Conservation (phyloP, 2,329 filamentous ascomycete genomes). For the Neofusicoccum ribis region DNA sequence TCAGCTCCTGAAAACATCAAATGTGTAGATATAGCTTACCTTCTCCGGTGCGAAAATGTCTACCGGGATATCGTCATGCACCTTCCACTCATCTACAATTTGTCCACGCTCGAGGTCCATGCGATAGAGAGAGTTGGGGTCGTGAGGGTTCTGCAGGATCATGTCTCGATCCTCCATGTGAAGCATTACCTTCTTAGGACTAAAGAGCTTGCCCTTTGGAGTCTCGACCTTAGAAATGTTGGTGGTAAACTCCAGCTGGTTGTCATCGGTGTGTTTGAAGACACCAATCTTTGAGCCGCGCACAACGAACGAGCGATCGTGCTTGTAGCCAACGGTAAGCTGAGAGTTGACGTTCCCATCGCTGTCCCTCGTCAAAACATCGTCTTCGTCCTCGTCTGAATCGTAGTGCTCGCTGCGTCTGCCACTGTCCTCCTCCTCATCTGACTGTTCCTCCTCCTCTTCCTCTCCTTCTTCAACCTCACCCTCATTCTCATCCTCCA, state of each 20-base stretch:
- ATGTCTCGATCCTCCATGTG: constrained; percentile 88
- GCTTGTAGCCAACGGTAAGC: constrained; percentile 93
- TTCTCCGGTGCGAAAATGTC: constrained; percentile 91
- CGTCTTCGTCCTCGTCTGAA: constrained; percentile 77
- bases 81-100: constrained; percentile 97
- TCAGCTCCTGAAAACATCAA: not conserved
- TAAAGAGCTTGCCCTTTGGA: constrained; percentile 82
- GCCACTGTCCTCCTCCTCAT: constrained; percentile 64
- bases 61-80: constrained; percentile 94
- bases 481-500: constrained; percentile 73
- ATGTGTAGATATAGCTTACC: constrained; percentile 41
- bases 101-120: constrained; percentile 99
- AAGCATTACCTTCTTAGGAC: constrained; percentile 94
- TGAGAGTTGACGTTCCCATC: constrained; percentile 90
- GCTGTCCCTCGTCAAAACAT: constrained; percentile 64
- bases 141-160: constrained; percentile 77
- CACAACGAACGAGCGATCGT: constrained; percentile 95
- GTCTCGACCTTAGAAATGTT: constrained; percentile 96
- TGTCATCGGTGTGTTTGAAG: constrained; percentile 93
- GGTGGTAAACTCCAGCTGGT: constrained; percentile 92
- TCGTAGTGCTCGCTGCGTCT: constrained; percentile 73
- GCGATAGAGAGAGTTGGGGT: constrained; percentile 88
- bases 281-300: constrained; percentile 97
- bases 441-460: constrained; percentile 44
- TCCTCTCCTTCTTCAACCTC: constrained; percentile 55